These are phyloP conservation scores for Hyaloscypha finlandica DNA, from an alignment of 495 filamentous ascomycete species.

Conservation along the genomic window DNA sequence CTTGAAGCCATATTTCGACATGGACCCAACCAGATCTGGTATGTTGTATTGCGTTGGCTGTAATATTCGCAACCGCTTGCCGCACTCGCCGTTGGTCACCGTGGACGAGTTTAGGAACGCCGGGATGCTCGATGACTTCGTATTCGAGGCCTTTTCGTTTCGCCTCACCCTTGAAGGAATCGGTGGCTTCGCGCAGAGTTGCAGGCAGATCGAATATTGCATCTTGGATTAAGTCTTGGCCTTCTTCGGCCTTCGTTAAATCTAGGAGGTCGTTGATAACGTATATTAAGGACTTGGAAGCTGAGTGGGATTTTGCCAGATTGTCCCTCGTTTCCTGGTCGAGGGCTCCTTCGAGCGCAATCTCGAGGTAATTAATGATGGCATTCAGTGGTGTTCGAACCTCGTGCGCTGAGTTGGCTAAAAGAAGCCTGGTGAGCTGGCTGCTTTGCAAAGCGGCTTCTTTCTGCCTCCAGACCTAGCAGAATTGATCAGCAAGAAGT, in stretches of 20 bases:
- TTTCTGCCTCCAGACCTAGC: slow-evolving; percentile 84
- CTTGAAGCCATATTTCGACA: slow-evolving; percentile 63
- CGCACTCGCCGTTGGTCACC: slow-evolving; percentile 80
- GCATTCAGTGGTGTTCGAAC: slow-evolving; percentile 93
- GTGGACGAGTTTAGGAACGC: slow-evolving; percentile 68
- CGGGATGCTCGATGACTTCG: slow-evolving; percentile 65
- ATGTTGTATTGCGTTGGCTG: slow-evolving; percentile 83
- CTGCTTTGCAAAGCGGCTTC: slow-evolving; percentile 83
- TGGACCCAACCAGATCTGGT: slow-evolving; percentile 70
- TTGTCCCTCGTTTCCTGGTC: slow-evolving; percentile 88
- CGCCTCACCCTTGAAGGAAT: slow-evolving; percentile 72
- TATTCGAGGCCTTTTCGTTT: slow-evolving; percentile 74
- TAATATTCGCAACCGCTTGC: slow-evolving; percentile 80
- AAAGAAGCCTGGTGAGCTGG: slow-evolving; percentile 74
- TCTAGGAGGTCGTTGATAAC: slow-evolving; percentile 96
- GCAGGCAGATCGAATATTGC: slow-evolving; percentile 74
- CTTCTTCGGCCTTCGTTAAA: slow-evolving; percentile 86
- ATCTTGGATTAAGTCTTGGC: slow-evolving; percentile 76
- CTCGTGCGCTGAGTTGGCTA: slow-evolving; percentile 94
- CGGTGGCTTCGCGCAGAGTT: slow-evolving; percentile 75
- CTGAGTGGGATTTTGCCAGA: slow-evolving; percentile 83
- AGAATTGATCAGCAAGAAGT: not conserved
- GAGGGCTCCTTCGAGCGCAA: slow-evolving; percentile 81
- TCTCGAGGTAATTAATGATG: slow-evolving; percentile 95
- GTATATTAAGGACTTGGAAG: slow-evolving; percentile 94